Conservation (phyloP, 2,329 filamentous ascomycete species). For the Bipolaris sorokiniana region DNA sequence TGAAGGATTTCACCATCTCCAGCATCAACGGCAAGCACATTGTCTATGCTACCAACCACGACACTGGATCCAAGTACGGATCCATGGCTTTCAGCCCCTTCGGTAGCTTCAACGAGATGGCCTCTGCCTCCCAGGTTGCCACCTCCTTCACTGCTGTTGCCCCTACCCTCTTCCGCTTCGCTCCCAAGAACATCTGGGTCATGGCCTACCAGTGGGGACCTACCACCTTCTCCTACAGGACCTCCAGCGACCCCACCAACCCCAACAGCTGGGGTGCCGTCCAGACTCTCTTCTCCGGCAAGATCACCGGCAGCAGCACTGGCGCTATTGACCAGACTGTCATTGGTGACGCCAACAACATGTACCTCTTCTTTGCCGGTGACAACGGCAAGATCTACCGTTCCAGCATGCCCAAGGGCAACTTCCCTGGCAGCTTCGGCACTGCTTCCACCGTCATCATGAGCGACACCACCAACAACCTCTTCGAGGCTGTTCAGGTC, state of each 20-base stretch:
- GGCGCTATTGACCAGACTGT: constrained; percentile 68
- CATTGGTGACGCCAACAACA: constrained; percentile 65
- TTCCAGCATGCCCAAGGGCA: constrained; percentile 65
- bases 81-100: constrained; percentile 66
- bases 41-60: constrained; percentile 63
- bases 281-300: constrained; percentile 64
- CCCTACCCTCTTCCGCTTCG: constrained; percentile 68
- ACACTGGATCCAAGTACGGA: constrained; percentile 56
- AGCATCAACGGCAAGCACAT: constrained; percentile 65
- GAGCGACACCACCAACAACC: constrained; percentile 60
- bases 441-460: constrained; percentile 57
- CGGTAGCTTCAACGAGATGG: constrained; percentile 60
- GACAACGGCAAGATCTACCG: constrained; percentile 73
- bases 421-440: constrained; percentile 68
- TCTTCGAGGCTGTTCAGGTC: constrained; percentile 72
- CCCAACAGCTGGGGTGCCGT: constrained; percentile 62
- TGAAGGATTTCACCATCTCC: constrained; percentile 68
- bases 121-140: constrained; percentile 58
- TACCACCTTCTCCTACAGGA: constrained; percentile 65
- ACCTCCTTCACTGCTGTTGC: constrained; percentile 60
- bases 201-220: constrained; percentile 70
- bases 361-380: constrained; percentile 72
- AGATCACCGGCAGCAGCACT: constrained; percentile 58
- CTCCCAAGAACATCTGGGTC: constrained; percentile 67
- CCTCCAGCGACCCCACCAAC: constrained; percentile 64